Evolutionary conservation across 192 early-diverging fungal species (phyloP), one percentile per base, ranked within the genome.

Genomic region (Kappamyces sp.): DNA sequence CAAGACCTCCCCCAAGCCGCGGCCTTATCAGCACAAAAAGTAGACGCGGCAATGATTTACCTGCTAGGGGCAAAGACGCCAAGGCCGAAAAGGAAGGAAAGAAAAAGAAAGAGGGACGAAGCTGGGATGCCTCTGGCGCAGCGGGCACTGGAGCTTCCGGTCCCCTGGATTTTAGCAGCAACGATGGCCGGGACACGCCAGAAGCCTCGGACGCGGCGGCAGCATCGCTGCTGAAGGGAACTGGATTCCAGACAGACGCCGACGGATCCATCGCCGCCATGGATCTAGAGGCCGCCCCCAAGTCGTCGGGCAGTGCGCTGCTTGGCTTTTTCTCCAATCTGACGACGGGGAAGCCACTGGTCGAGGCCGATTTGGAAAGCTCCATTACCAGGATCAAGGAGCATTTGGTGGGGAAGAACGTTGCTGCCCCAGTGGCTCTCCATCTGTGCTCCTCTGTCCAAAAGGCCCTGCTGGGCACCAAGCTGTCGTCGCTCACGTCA

Each of bases 371-470:
- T 35, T 70, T 97, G 45, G 84, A 81, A 2, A 88, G 88, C n/a
- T 80, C 86, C 4, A 78, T 97, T 76, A 72, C 76, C 34, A 90
- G 84, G 61, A 93, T 97, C 88, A 88, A 87, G 60, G 88, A 93
- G 60, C 92, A 95, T 65, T 64, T 97, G 57, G 81, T 94, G 45
- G 81, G 80, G 65, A 93, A 94, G 71, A 97, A 97, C 64, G 94
- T 97, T 1, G 94, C 94, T 0, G 79, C 86, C 0, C 87, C 94
- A 61, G 89, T 93, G 48, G 84, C 91, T 4, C 72, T 84, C 37
- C 84, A 91, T 60, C 75, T 97, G 4, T 92, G 89, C 64, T 80
- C 85, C 45, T 86, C 89, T 33, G 91, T 95, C 15, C 63, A 72
- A 8, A 74, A 68, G 14, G 83, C 76, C 37, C 63, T 97, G 32